Conservation (phyloP, 2,329 filamentous ascomycete species). For the Diaporthe sp. region DNA sequence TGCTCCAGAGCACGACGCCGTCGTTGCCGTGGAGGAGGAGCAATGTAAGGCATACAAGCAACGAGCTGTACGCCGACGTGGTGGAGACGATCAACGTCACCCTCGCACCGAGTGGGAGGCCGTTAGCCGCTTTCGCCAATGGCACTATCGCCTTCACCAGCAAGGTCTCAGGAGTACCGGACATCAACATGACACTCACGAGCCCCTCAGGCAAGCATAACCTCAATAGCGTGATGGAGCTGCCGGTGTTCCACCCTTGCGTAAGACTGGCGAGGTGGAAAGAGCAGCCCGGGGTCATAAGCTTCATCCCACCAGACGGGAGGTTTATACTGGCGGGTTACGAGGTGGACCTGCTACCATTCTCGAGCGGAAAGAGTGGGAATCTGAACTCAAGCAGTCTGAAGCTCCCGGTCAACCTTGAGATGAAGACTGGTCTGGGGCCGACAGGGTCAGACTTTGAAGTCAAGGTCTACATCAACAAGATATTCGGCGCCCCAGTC, state of each 20-base stretch:
- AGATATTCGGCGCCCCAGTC: slow-evolving; percentile 62
- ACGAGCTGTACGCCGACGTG: slow-evolving; percentile 96
- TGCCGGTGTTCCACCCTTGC: slow-evolving; percentile 96
- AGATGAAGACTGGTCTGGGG: slow-evolving; percentile 85
- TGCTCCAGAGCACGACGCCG: slow-evolving; percentile 51
- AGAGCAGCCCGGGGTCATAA: slow-evolving; percentile 89
- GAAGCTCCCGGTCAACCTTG: slow-evolving; percentile 83
- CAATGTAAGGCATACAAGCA: slow-evolving; percentile 95
- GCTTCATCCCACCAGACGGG: slow-evolving; percentile 94
- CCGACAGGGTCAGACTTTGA: slow-evolving; percentile 85
- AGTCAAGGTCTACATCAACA: slow-evolving; percentile 79
- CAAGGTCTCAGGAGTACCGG: slow-evolving; percentile 94
- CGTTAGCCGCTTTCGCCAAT: slow-evolving; percentile 86
- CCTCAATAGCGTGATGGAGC: slow-evolving; percentile 78
- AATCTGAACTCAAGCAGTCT: slow-evolving; percentile 70
- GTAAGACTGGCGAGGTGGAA: slow-evolving; percentile 92
- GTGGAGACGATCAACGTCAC: slow-evolving; percentile 91
- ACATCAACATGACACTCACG: slow-evolving; percentile 83
- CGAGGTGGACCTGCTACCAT: slow-evolving; percentile 88
- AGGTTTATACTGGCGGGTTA: slow-evolving; percentile 94
- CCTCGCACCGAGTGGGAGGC: slow-evolving; percentile 88
- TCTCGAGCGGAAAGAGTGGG: slow-evolving; percentile 67
- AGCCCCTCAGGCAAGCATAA: slow-evolving; percentile 85
- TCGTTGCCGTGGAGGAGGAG: slow-evolving; percentile 87
- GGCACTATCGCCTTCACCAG: slow-evolving; percentile 95